Evolutionary conservation across 2,329 filamentous ascomycete genomes (phyloP), one percentile per base, ranked within the genome.

Genomic region (Aureobasidium sp.): DNA sequence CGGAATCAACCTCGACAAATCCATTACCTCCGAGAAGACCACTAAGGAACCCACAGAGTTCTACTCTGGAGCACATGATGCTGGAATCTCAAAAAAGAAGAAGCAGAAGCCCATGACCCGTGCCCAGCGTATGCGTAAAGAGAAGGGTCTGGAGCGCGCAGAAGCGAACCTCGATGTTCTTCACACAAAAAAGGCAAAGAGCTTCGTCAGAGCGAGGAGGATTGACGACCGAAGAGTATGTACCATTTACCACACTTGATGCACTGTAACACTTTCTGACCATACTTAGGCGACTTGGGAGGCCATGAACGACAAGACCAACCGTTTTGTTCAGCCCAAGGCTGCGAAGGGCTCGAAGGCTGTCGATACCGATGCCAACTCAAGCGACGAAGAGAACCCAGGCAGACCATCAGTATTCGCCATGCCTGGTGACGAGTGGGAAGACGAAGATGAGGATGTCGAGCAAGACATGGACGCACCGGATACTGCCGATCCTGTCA

Each of bases 1-100:
- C 30, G 80, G 85, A 68, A 85, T 90, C 73, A 77, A 89, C 74
- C 82, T 83, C 47, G 86, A 90, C 79, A 89, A 89, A 75, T 88
- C 86, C 7, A 78, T 89, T 25, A 88, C 87, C 70, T 76, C 83
- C 39, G 74, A 82, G 62, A 76, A 80, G 63, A 77, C 80, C 11
- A 82, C 84, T 1, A 65, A 74, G 25, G 75, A 80, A 48, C 75
- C 78, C 8, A 72, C 75, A 62, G 76, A 81, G 64, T 71, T 77
- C 63, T 82, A 85, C 5, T 83, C 85, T 32, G 84, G 84, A 42
- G 83, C 86, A 16, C 86, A 89, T 66, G 83, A 86, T 70, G 81
- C 85, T 21, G 89, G 90, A 34, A 80, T 93, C 10, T 76, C 77
- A 60, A 91, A 89, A 74, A 90, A 87, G 75, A 69, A 77, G 64